These are phyloP conservation scores for Talaromyces sp. DNA, from an alignment of 2,329 filamentous ascomycete species.

Conservation along the genomic window DNA sequence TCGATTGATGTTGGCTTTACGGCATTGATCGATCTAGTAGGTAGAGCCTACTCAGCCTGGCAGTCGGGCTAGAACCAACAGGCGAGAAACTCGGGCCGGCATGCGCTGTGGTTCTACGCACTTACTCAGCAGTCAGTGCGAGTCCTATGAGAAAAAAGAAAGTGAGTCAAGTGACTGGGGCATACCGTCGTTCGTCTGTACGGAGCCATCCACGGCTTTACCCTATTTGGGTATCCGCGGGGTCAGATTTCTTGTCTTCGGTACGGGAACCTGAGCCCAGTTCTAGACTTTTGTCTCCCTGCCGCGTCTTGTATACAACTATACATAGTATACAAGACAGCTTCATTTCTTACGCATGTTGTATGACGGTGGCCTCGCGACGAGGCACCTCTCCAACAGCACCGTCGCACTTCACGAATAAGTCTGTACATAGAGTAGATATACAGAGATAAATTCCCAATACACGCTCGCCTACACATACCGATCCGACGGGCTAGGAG, in stretches of 20 bases:
- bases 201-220: constrained; percentile 1
- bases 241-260: not conserved
- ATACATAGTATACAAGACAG: not conserved
- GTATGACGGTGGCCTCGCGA: not conserved
- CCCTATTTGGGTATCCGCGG: constrained; percentile 9
- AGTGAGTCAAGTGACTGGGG: not conserved
- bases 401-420: not conserved
- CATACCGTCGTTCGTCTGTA: no score
- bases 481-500: not conserved
- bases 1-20: no score
- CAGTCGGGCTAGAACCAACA: not conserved
- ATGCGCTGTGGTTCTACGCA: not conserved
- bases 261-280: not conserved
- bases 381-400: not conserved
- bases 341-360: not conserved
- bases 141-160: not conserved
- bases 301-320: no score
- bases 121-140: not conserved
- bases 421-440: not conserved
- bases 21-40: not conserved
- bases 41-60: not conserved
- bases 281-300: not conserved
- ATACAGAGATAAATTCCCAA: not conserved
- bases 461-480: not conserved
- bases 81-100: not conserved